Percentiles rank a stretch among this genome's conserved stretches.
These are phyloP conservation scores for Rhodotorula mucilaginosa DNA, from an alignment of 1,284 basidiomycete genomes.

Conservation along the genomic window DNA sequence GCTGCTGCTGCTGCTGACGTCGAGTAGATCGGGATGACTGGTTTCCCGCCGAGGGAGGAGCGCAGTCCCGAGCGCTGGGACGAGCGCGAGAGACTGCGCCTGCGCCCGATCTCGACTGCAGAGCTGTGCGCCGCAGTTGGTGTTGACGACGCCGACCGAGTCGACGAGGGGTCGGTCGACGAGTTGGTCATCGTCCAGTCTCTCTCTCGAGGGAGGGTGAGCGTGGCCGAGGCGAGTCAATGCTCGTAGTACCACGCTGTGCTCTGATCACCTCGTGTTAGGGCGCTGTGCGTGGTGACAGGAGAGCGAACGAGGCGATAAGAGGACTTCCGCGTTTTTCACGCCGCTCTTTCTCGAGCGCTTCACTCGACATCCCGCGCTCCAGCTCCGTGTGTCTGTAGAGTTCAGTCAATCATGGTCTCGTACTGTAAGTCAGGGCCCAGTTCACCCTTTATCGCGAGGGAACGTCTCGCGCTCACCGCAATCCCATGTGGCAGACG, in stretches of 20 bases:
- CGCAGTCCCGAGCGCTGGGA: slow-evolving; percentile 15
- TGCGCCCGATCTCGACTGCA: slow-evolving; percentile 5
- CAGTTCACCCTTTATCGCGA: too few species aligned
- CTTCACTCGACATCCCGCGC: not conserved
- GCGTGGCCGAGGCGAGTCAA: too few species aligned
- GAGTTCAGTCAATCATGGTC: slow-evolving; percentile 22
- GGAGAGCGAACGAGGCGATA: not conserved
- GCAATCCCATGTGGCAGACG: slow-evolving; percentile 52
- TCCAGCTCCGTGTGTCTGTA: not conserved
- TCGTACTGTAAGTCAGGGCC: slow-evolving; percentile 32
- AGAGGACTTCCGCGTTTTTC: not conserved
- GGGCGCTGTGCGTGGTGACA: not conserved
- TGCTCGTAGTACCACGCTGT: too few species aligned
- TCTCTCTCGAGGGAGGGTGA: too few species aligned
- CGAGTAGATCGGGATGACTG: slow-evolving; percentile 12
- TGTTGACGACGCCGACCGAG: not conserved
- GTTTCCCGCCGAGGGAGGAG: slow-evolving; percentile 30
- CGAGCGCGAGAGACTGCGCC: not conserved
- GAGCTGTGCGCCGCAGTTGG: not conserved
- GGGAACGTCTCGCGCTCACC: not conserved
- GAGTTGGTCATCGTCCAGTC: not conserved
- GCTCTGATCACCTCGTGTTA: not conserved
- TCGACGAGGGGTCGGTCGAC: not conserved
- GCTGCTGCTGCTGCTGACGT: not conserved
- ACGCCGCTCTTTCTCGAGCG: not conserved